phyloP scores from a whole-genome alignment of 306 rosid genomes.

The Trichosanthes truncata region DNA sequence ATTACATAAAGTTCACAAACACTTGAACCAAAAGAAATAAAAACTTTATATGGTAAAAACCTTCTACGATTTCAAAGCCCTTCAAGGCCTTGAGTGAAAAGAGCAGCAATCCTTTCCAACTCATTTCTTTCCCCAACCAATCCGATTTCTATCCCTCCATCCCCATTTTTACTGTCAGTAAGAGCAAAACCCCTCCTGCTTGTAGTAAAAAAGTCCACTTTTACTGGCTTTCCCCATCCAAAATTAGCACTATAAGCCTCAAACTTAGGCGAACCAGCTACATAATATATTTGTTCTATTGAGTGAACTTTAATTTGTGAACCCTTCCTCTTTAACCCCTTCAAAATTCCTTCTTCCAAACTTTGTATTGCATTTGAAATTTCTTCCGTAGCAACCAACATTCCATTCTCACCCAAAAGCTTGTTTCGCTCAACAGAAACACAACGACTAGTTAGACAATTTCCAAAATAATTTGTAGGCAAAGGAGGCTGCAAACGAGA shows the following conservation, averaged over 20 bases:
- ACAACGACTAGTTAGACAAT: background rate
- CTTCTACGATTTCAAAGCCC: too few species aligned
- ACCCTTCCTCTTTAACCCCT: background rate
- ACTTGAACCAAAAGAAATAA: too few species aligned
- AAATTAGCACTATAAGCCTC: slow-evolving; percentile 21
- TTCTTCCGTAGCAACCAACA: slow-evolving; percentile 7
- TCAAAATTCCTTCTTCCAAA: slow-evolving; percentile 10
- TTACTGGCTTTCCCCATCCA: slow-evolving; percentile 38
- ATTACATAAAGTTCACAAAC: too few species aligned
- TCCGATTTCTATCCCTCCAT: slow-evolving; percentile 20
- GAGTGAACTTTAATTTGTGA: background rate
- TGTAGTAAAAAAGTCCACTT: slow-evolving; percentile 9
- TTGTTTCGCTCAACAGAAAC: background rate
- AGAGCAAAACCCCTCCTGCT: too few species aligned
- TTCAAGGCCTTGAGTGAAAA: background rate
- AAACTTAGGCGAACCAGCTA: slow-evolving; percentile 21
- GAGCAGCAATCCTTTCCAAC: slow-evolving; percentile 15
- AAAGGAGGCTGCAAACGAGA: background rate
- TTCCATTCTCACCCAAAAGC: slow-evolving; percentile 18
- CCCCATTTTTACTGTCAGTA: slow-evolving; percentile 12
- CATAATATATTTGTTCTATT: background rate
- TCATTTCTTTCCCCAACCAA: slow-evolving; percentile 1
- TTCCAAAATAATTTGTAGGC: background rate
- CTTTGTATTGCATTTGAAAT: slow-evolving; percentile 9
- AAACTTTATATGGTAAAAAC: too few species aligned